Base-by-base conservation (phyloP, 176 grass and related monocot species). In the Bromus sterilis region DNA sequence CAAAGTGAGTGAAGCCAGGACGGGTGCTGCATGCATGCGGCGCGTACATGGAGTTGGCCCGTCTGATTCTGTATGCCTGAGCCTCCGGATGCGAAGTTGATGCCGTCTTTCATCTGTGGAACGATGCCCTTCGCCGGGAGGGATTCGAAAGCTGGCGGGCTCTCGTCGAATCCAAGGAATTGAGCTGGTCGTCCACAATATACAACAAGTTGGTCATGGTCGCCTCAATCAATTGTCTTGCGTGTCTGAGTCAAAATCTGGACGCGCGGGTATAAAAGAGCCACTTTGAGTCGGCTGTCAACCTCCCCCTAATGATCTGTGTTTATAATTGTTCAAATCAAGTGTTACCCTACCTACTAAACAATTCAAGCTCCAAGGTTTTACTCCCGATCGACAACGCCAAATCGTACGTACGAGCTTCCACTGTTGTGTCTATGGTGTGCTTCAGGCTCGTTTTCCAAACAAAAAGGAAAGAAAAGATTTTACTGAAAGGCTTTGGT, bases 51-150 rank as follows among this genome's bases (percentile, higher is more conserved):
- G 1, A 0, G 0, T 0, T 3, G 3, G 10, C 87, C 89, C 60
- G 90, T 98, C 9, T 3, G 0, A 14, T 80, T 23, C 3, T 75
- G 86, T 66, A 98, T 56, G 21, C 95, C 95, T 20, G 95, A 94
- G 15, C 95, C 92, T 75, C 88, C 95, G n/a, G 95, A 98, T 10
- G 95, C 95, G 16, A 95, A 98, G 88, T 87, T 98, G 72, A 88
- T 79, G 49, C 95, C 95, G 35, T 32, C 83, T 15, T 51, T 83
- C 86, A 86, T 91, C 78, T 46, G 83, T 3, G 71, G 13, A 71
- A 89, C 29, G 65, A 76, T 73, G 39, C 34, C 48, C 25, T 73
- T 78, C 1, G 78, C 35, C 14, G 49, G 25, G 39, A 98, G 64
- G 16, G 90, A 95, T 12, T 88, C 79, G 80, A 70, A 93, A 40